phyloP scores from a whole-genome alignment of 345 rosid genomes.

The Hibiscus trionum region DNA sequence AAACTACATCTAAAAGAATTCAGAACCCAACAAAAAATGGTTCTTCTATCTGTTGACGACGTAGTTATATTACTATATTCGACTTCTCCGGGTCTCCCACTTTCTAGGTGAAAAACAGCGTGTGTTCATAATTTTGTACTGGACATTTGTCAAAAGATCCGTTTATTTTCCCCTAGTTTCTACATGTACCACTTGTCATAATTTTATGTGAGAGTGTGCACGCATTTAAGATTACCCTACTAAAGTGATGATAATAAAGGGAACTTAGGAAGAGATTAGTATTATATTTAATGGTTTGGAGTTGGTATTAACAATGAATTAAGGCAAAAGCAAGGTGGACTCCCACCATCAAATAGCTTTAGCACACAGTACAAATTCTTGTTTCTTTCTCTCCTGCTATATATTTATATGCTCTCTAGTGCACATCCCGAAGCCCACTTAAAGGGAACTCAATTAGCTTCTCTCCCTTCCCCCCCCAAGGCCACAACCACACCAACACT shows the following conservation, averaged over 20 bases:
- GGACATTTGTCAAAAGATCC: conserved; percentile 12
- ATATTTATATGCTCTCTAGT: conserved; percentile 42
- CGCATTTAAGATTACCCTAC: conserved; percentile 8
- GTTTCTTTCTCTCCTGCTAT: conserved; percentile 25
- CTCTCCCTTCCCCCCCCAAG: conserved; percentile 19
- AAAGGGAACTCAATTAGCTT: conserved; percentile 22
- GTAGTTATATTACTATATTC: not conserved
- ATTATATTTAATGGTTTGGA: conserved; percentile 14
- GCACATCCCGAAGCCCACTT: conserved; percentile 44
- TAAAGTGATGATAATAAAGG: conserved; percentile 9
- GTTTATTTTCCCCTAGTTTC: not conserved
- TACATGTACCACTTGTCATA: conserved; percentile 5
- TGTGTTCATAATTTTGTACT: conserved; percentile 12
- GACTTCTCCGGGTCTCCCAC: conserved; percentile 9
- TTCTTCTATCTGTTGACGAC: conserved; percentile 7
- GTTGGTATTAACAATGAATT: conserved; percentile 29
- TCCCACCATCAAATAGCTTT: conserved; percentile 29
- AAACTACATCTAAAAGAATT: not conserved
- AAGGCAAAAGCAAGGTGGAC: conserved; percentile 25
- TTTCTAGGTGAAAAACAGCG: too few species aligned
- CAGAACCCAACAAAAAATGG: conserved; percentile 5
- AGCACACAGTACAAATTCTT: conserved; percentile 21
- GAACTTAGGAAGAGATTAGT: conserved; percentile 12
- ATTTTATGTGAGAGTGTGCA: conserved; percentile 8
- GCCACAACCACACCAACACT: conserved; percentile 7